Base-by-base conservation (phyloP, 306 rosid genomes). In the Amphicarpaea edgeworthii region DNA sequence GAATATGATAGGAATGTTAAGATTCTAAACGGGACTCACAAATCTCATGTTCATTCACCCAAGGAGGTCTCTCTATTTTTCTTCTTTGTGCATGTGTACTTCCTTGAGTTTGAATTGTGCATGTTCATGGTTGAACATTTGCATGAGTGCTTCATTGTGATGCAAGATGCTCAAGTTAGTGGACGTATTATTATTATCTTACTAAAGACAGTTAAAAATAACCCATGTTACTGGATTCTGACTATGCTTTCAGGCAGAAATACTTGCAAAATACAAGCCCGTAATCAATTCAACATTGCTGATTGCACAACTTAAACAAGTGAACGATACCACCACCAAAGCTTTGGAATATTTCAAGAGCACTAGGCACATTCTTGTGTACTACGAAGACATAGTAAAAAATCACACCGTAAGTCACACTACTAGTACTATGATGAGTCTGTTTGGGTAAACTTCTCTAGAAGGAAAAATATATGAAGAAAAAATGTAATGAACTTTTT, bases 31-130 rank as follows among this genome's bases (percentile, higher is more conserved):
- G 98, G 99, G 62, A 96, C 97, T 75, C 99, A 96, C 89, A 96
- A 96, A 85, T 96, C 99, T 82, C 99, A 96, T 41, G 92, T 88
- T 47, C 99, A 96, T 88, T 96, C 99, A 46, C 86, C 88, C 45
- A 88, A 75, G 20, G 98, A 96, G 96, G 99, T 95, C 70, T 34
- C 70, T 34, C 30, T 82, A 54, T 86, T 69, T 79, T 26, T 16
- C 42, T 24, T 51, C 59, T 67, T 28, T 55, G 50, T 57, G 43
- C 61, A 21, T 40, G 9, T 65, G 19, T 63, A 43, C 16, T 34
- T 46, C n/a, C 21, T 5, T 64, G 32, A 50, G 38, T 57, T 45
- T 54, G 66, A 40, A 38, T n/a, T n/a, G n/a, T n/a, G n/a, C n/a
- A n/a, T 57, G 20, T 70, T 42, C 26, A 12, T 57, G 17, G 19